Evolutionary conservation across 441 rosid species (phyloP).

Genomic region (Mallotus repandus): DNA sequence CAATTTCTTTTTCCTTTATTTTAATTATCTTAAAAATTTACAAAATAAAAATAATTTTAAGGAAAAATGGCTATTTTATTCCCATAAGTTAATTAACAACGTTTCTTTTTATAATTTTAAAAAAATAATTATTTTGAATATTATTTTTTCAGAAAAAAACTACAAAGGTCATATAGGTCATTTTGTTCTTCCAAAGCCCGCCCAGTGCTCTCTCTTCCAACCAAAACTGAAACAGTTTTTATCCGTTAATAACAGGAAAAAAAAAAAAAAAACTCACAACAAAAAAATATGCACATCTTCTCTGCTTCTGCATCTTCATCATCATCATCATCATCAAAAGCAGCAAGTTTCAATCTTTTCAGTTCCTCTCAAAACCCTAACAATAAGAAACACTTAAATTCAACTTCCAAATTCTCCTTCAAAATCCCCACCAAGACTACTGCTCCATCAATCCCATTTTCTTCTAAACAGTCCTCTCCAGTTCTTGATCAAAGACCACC

Average conservation of each 20-base stretch:
- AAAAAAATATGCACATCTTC: conserved; percentile 50
- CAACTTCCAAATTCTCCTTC: conserved; percentile 29
- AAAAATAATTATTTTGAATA: background rate
- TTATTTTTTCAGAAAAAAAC: background rate
- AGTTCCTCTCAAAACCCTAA: conserved; percentile 43
- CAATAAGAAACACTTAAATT: conserved; percentile 14
- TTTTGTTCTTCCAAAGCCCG: conserved; percentile 11
- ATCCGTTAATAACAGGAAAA: conserved; percentile 37
- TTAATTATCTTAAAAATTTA: background rate
- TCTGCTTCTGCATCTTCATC: conserved; percentile 43
- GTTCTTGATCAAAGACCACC: conserved; percentile 37
- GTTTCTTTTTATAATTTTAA: too few species aligned
- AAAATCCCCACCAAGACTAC: conserved; percentile 28
- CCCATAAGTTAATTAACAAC: too few species aligned
- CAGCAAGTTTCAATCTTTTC: conserved; percentile 43
- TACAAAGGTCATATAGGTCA: conserved; percentile 25
- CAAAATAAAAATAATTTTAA: background rate
- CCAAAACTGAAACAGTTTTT: conserved; percentile 26
- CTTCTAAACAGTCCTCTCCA: conserved; percentile 32
- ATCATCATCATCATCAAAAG: conserved; percentile 39
- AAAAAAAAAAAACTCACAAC: background rate
- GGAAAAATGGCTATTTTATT: too few species aligned
- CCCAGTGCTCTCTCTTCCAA: conserved; percentile 25
- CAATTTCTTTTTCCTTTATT: background rate
- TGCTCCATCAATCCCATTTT: conserved; percentile 25